phyloP scores from a whole-genome alignment of 768 basidiomycete species.

The Neoboletus magnificus region DNA sequence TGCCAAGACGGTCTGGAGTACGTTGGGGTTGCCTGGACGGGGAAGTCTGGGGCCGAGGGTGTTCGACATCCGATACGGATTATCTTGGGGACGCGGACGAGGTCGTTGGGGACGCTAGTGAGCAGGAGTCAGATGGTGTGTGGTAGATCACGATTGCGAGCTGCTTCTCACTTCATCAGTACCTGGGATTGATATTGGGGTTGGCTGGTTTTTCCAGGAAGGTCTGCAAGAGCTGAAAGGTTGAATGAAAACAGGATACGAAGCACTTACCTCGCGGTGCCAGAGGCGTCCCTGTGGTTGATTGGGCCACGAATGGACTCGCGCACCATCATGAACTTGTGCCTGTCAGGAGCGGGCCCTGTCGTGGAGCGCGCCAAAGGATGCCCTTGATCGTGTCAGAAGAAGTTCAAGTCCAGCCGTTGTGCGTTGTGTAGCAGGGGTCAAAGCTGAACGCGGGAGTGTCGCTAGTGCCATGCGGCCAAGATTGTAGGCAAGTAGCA shows the following conservation, averaged over 20 bases:
- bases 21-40: slow-evolving; percentile 25
- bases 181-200: slow-evolving; percentile 19
- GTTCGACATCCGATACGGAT: slow-evolving; percentile 10
- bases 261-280: slow-evolving; percentile 15
- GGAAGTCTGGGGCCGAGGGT: neutral
- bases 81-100: slow-evolving; percentile 6
- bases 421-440: slow-evolving; percentile 3
- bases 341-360: slow-evolving; percentile 9
- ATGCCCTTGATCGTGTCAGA: slow-evolving; percentile 13
- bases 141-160: neutral
- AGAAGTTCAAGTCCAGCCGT: neutral
- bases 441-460: neutral
- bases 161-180: slow-evolving; percentile 11
- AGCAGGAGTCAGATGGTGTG: slow-evolving; percentile 3
- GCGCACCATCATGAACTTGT: slow-evolving; percentile 8
- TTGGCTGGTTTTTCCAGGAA: slow-evolving; percentile 22
- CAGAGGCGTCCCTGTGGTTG: slow-evolving; percentile 33
- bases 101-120: slow-evolving; percentile 5
- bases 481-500: neutral
- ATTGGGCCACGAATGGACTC: slow-evolving; percentile 9
- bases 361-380: slow-evolving; percentile 8
- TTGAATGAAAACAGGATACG: neutral
- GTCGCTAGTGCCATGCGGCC: neutral
- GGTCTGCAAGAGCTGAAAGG: slow-evolving; percentile 6
- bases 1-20: slow-evolving; percentile 19